Conservation (phyloP, 2,329 filamentous ascomycete species). For the Rachicladosporium sp. region DNA sequence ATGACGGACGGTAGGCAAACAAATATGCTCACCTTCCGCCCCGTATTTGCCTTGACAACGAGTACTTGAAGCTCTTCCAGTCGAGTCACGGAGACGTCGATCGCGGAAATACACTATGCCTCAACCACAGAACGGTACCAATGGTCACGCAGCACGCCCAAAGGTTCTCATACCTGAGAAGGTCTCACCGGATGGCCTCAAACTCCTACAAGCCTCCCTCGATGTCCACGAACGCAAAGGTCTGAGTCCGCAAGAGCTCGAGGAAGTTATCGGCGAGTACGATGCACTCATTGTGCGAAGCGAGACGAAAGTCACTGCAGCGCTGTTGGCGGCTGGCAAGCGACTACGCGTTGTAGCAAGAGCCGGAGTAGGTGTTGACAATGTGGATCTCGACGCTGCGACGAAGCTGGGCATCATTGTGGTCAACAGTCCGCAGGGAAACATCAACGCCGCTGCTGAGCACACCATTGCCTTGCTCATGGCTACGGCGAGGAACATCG, state of each 20-base stretch:
- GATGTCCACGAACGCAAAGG: slow-evolving; percentile 57
- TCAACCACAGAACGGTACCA: slow-evolving; percentile 1
- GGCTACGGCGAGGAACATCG: slow-evolving; percentile 61
- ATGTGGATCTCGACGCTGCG: slow-evolving; percentile 63
- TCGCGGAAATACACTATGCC: background rate
- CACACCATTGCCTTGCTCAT: slow-evolving; percentile 47
- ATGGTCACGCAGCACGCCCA: slow-evolving; percentile 10
- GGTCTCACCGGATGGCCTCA: slow-evolving; percentile 64
- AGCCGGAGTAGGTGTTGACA: slow-evolving; percentile 72
- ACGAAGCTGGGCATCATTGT: slow-evolving; percentile 65
- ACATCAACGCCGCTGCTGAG: slow-evolving; percentile 57
- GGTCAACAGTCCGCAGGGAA: slow-evolving; percentile 67
- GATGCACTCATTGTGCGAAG: slow-evolving; percentile 69
- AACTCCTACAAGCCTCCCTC: slow-evolving; percentile 52
- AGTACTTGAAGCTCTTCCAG: no score
- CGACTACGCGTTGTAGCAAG: slow-evolving; percentile 67
- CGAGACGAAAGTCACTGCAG: slow-evolving; percentile 65
- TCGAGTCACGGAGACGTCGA: no score
- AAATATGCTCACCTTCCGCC: no score
- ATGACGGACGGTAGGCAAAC: no score
- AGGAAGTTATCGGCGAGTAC: slow-evolving; percentile 56
- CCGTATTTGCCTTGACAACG: no score
- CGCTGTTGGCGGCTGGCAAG: slow-evolving; percentile 51
- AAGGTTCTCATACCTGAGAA: slow-evolving; percentile 67
- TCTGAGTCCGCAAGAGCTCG: slow-evolving; percentile 50